Evolutionary conservation across 768 basidiomycete genomes (phyloP).

Genomic region (Boletus rubropictus): DNA sequence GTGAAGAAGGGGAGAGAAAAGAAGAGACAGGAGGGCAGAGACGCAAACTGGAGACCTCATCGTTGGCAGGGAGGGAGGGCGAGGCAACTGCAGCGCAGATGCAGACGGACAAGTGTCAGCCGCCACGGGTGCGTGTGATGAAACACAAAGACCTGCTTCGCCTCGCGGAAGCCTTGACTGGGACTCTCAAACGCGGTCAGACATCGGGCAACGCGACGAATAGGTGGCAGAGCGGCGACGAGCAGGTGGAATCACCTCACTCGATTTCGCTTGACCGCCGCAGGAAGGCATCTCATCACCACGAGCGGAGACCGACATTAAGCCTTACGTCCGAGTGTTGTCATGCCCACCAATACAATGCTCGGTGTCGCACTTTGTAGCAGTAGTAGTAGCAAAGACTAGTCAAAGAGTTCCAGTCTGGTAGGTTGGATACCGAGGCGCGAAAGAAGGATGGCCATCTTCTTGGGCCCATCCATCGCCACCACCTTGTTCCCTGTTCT

Average conservation of each 20-base stretch:
- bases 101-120: conserved; percentile 26
- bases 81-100: too few relatives aligned
- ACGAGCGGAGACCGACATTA: background rate
- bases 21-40: conserved; percentile 16
- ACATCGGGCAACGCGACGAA: background rate
- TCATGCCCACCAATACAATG: conserved; percentile 1
- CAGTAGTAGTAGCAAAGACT: too few relatives aligned
- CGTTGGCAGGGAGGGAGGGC: conserved; percentile 1
- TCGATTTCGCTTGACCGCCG: background rate
- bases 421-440: conserved; percentile 42
- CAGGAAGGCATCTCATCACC: background rate
- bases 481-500: conserved; percentile 25
- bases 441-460: conserved; percentile 41
- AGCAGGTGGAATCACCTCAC: background rate
- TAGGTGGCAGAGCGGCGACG: conserved; percentile 1
- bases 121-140: conserved; percentile 23
- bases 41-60: conserved; percentile 8
- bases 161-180: conserved; percentile 1
- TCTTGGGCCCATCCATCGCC: conserved; percentile 32
- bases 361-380: background rate
- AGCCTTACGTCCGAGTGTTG: conserved; percentile 4
- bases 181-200: background rate
- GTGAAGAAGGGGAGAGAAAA: conserved; percentile 25
- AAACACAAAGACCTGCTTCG: conserved; percentile 7
- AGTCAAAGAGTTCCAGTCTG: conserved; percentile 50